Evolutionary conservation across 2,329 filamentous ascomycete genomes (phyloP).

Genomic region (Aspergillus piperis): DNA sequence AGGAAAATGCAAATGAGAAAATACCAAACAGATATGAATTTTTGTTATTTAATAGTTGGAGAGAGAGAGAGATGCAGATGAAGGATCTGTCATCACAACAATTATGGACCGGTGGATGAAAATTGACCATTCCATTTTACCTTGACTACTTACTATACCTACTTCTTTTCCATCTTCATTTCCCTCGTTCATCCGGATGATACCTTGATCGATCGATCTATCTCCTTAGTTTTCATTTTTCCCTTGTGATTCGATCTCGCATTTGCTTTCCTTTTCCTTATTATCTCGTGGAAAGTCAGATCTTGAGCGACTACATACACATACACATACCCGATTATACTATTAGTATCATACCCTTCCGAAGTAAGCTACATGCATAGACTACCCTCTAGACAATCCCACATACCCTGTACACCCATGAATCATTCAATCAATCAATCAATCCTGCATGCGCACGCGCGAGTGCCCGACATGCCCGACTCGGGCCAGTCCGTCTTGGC

Average conservation of each 20-base stretch:
- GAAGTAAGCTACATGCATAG: too few relatives aligned
- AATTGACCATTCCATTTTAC: conserved; percentile 18
- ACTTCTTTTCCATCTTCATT: conserved; percentile 1
- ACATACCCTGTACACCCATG: too few relatives aligned
- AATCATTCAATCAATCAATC: too few relatives aligned
- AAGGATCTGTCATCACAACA: not conserved
- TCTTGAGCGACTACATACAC: not conserved
- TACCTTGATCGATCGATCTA: not conserved
- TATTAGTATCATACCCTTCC: not conserved
- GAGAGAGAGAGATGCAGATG: conserved; percentile 9
- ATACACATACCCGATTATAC: not conserved
- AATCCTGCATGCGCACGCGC: too few relatives aligned
- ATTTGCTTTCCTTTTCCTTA: not conserved
- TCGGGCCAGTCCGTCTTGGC: too few relatives aligned
- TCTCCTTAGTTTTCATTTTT: not conserved
- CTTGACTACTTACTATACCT: conserved; percentile 8
- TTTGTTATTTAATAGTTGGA: conserved; percentile 21
- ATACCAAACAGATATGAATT: conserved; percentile 6
- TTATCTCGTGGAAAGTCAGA: not conserved
- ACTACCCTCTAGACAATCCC: too few relatives aligned
- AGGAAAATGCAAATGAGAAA: conserved; percentile 4
- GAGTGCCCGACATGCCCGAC: too few relatives aligned
- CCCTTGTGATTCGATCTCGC: not conserved
- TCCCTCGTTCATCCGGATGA: not conserved
- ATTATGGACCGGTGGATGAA: conserved; percentile 16